phyloP scores from a whole-genome alignment of 805 yeast genomes.

The Metschnikowia lachancei region DNA sequence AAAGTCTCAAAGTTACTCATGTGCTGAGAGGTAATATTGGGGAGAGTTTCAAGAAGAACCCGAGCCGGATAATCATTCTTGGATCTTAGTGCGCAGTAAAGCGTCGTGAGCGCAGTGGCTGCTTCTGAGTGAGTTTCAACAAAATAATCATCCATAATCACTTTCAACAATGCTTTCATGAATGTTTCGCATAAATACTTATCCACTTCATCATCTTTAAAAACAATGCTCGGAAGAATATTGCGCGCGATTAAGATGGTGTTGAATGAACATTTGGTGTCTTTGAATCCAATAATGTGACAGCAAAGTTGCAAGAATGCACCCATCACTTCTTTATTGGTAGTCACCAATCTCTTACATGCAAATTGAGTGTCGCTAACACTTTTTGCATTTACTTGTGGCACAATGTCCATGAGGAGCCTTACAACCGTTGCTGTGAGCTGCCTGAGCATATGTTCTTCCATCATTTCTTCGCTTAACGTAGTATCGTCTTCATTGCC shows the following conservation, averaged over 20 bases:
- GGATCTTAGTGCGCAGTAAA: constrained; percentile 70
- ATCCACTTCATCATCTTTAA: constrained; percentile 75
- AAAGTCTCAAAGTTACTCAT: constrained; percentile 62
- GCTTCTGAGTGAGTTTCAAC: constrained; percentile 89
- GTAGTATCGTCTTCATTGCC: constrained; percentile 73
- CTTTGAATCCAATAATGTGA: constrained; percentile 78
- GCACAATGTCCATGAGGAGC: constrained; percentile 79
- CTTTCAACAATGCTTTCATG: constrained; percentile 64
- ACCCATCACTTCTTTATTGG: constrained; percentile 64
- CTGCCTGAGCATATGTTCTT: constrained; percentile 90
- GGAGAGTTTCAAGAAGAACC: constrained; percentile 51
- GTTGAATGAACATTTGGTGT: constrained; percentile 89
- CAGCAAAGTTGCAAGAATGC: constrained; percentile 73
- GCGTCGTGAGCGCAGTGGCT: constrained; percentile 78
- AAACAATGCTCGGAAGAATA: constrained; percentile 63
- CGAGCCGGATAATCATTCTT: constrained; percentile 69
- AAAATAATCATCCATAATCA: constrained; percentile 72
- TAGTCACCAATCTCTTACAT: constrained; percentile 64
- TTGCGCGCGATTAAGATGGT: constrained; percentile 78
- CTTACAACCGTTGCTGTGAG: constrained; percentile 89
- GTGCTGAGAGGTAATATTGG: constrained; percentile 53
- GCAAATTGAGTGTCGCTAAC: constrained; percentile 60
- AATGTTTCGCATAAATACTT: constrained; percentile 60
- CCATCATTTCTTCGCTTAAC: constrained; percentile 96
- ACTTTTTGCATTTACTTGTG: constrained; percentile 61